Evolutionary conservation across 2,329 filamentous ascomycete genomes (phyloP).

Genomic region (Venturia nashicola): DNA sequence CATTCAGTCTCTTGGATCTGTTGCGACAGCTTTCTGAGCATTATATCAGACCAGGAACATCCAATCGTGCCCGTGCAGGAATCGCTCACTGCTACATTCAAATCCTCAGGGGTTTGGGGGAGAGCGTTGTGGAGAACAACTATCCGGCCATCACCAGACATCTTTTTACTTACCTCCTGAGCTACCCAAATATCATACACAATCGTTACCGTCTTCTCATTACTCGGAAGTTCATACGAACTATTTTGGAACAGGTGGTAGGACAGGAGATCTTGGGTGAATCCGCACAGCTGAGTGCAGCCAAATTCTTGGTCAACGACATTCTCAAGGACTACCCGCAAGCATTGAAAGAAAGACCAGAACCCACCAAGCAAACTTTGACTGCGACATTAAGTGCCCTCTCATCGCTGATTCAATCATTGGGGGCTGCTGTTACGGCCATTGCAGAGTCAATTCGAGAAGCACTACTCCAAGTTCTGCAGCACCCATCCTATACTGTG

Average conservation of each 20-base stretch:
- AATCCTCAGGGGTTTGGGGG: conserved; percentile 65
- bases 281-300: conserved; percentile 73
- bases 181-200: conserved; percentile 60
- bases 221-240: conserved; percentile 72
- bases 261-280: conserved; percentile 76
- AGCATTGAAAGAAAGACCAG: conserved; percentile 70
- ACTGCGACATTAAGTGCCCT: conserved; percentile 69
- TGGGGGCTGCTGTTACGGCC: conserved; percentile 69
- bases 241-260: conserved; percentile 72
- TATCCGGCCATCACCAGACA: conserved; percentile 74
- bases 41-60: conserved; percentile 66
- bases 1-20: conserved; percentile 65
- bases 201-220: conserved; percentile 82
- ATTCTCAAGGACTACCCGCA: conserved; percentile 92
- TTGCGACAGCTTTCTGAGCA: conserved; percentile 68
- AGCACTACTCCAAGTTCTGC: conserved; percentile 74
- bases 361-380: conserved; percentile 78
- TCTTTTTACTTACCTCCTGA: conserved; percentile 68
- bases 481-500: conserved; percentile 92
- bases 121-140: conserved; percentile 69
- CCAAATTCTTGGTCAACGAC: conserved; percentile 71
- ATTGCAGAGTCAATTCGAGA: conserved; percentile 80
- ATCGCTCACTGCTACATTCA: conserved; percentile 80
- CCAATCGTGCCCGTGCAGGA: conserved; percentile 68
- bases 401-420: conserved; percentile 60